These are phyloP conservation scores for Colletotrichum falcatum DNA, from an alignment of 2,329 filamentous ascomycete species.

Conservation along the genomic window DNA sequence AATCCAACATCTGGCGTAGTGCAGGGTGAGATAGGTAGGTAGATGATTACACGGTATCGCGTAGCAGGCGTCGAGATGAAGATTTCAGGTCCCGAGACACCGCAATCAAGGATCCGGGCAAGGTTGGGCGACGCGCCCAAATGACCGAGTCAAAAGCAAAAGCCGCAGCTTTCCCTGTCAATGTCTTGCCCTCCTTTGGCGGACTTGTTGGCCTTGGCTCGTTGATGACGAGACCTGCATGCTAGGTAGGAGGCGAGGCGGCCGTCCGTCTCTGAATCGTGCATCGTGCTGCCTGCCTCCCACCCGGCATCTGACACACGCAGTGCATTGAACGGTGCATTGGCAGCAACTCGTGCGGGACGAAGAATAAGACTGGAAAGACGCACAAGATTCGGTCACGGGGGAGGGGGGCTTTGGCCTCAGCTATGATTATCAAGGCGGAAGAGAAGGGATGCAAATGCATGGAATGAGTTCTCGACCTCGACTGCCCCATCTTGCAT, in stretches of 20 bases:
- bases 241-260: too few species aligned
- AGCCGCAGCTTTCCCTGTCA: neutral
- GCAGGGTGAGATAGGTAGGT: too few species aligned
- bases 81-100: neutral
- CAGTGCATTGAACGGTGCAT: slow-evolving; percentile 4
- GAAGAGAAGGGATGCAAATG: neutral
- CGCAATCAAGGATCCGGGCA: neutral
- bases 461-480: neutral
- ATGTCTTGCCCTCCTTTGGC: neutral
- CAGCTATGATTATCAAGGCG: slow-evolving; percentile 28
- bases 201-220: slow-evolving; percentile 2
- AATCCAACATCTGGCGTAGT: neutral
- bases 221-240: slow-evolving; percentile 11
- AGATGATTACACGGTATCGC: neutral
- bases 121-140: neutral
- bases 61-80: neutral
- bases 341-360: neutral
- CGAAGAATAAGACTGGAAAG: neutral
- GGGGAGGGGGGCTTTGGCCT: neutral
- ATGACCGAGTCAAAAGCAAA: neutral
- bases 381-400: neutral
- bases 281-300: neutral
- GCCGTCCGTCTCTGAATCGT: slow-evolving; percentile 10
- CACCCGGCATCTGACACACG: slow-evolving; percentile 6
- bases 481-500: neutral